Evolutionary conservation across 73 alveolate species (phyloP).

Genomic region (Effrenium voratum): DNA sequence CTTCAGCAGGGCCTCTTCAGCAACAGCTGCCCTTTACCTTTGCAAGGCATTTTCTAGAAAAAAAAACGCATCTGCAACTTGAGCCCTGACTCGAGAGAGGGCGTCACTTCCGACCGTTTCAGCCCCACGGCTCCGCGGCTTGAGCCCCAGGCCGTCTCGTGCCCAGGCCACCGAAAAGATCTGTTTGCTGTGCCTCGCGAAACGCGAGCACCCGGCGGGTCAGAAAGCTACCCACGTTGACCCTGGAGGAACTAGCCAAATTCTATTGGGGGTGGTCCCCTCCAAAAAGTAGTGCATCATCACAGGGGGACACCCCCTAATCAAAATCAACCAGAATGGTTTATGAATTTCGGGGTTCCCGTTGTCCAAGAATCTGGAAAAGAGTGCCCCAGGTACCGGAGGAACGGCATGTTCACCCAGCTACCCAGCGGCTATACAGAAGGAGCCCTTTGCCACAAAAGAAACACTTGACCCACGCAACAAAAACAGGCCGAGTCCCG

Average conservation of each 20-base stretch:
- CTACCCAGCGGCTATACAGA: background rate
- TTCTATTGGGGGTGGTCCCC: too few species aligned
- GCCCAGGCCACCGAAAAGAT: slow-evolving; percentile 73
- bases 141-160: slow-evolving; percentile 38
- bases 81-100: background rate
- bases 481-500: background rate
- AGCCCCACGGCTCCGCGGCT: background rate
- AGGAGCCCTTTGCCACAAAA: background rate
- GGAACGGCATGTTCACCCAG: too few species aligned
- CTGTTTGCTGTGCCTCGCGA: slow-evolving; percentile 85
- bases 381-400: too few species aligned
- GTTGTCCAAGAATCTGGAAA: too few species aligned
- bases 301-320: too few species aligned
- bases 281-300: too few species aligned
- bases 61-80: background rate
- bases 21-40: too few species aligned
- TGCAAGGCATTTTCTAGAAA: background rate
- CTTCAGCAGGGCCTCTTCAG: too few species aligned
- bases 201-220: slow-evolving; percentile 17
- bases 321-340: too few species aligned
- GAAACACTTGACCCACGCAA: background rate
- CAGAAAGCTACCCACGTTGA: background rate
- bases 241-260: too few species aligned
- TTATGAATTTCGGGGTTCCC: too few species aligned
- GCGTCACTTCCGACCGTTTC: background rate